Base-by-base conservation (phyloP, 2,329 filamentous ascomycete genomes). In the Aspergillus awamori region DNA sequence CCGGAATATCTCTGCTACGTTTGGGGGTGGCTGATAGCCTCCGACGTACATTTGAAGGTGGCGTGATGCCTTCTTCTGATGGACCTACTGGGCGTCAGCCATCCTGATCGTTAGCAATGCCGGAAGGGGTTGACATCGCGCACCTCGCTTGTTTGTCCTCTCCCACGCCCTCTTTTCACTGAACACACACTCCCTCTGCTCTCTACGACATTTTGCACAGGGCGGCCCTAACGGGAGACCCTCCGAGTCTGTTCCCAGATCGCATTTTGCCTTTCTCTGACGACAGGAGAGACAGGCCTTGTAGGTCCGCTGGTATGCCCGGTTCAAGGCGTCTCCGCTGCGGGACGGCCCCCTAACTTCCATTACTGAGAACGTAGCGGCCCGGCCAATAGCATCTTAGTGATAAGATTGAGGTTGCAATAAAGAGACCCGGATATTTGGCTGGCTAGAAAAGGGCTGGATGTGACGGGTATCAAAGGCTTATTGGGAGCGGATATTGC, bases 261-360 rank as follows among this genome's bases (percentile, higher is more conserved):
- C 81, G 64, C 82, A 84, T 71, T 82, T 83, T 54, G 82, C 80
- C 72, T 84, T 84, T 56, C 81, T 76, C 65, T 82, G 79, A 54
- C 82, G 81, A 66, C 82, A 84, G 60, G 81, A 79, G 60, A 83
- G 79, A 69, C 82, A 84, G 22, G 82, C 82, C 70, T 84, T 84
- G 78, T 84, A 84, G 39, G 82, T 81, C 62, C 82, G 81, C 70
- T 83, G 80, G 69, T 81, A 83, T 55, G 69, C 67, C 54, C 71
- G 72, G 57, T 71, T 80, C 73, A 64, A 69, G 49, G 58, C 51
- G 41, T 63, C 59, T 53, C 61, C 53, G 45, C 58, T 48, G 53
- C 64, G 63, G 43, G 63, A 65, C 30, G 53, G 56, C 20, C 59
- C 65, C 53, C 67, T 65, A 17, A 61, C 63, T 51, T 70, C 69